Conservation (phyloP, 148 eudicot species). For the Selenicereus undatus region DNA sequence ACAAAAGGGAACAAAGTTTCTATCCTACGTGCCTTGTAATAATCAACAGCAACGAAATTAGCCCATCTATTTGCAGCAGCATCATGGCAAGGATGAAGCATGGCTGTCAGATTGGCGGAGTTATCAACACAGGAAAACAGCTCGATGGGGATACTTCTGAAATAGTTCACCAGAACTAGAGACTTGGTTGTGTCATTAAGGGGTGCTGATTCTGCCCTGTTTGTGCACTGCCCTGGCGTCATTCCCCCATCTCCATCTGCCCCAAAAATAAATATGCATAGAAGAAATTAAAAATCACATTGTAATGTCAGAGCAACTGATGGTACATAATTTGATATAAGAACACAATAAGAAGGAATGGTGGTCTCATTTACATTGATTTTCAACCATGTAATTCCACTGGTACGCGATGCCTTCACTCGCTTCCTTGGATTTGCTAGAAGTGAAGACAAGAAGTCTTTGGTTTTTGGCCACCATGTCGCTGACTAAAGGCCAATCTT, state of each 20-base stretch:
- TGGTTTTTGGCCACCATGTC: slow-evolving; percentile 71
- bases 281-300: too few species aligned
- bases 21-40: slow-evolving; percentile 44
- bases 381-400: slow-evolving; percentile 77
- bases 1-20: neutral
- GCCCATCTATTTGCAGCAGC: slow-evolving; percentile 72
- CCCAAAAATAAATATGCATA: neutral
- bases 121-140: slow-evolving; percentile 50
- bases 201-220: slow-evolving; percentile 52
- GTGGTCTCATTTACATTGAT: slow-evolving; percentile 58
- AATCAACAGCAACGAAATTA: slow-evolving; percentile 72
- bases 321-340: too few species aligned
- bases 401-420: slow-evolving; percentile 82
- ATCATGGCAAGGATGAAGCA: slow-evolving; percentile 51
- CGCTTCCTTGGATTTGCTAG: slow-evolving; percentile 46
- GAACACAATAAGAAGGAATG: too few species aligned
- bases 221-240: slow-evolving; percentile 50
- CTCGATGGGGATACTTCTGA: slow-evolving; percentile 43
- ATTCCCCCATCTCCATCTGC: slow-evolving; percentile 80
- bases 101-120: slow-evolving; percentile 38
- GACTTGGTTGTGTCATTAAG: slow-evolving; percentile 54
- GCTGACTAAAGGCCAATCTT: slow-evolving; percentile 73
- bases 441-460: slow-evolving; percentile 72
- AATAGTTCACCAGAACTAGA: slow-evolving; percentile 58
- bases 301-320: neutral